Base-by-base conservation (phyloP, 495 filamentous ascomycete genomes). In the Hyaloscypha finlandica region DNA sequence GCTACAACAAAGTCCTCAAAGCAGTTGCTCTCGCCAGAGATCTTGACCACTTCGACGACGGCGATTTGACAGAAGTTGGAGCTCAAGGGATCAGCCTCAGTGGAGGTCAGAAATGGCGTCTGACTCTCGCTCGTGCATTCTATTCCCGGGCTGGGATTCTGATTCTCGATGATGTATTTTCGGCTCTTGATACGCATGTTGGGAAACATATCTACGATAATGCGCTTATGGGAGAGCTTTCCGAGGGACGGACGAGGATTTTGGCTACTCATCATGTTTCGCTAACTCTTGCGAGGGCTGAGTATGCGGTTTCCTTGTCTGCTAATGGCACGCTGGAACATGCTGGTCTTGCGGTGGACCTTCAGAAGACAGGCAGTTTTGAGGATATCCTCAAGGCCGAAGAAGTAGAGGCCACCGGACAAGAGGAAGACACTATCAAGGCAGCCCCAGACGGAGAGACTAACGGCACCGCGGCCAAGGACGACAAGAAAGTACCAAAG, bases 61-160 rank as follows among this genome's bases (percentile, higher is more conserved):
- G 89, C 39, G 90, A 93, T 70, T 74, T 84, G 39, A 90, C 90
- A 1, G 86, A 89, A 69, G 83, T 93, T 62, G 90, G 90, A 1
- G 86, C 89, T 61, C 86, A 87, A 63, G 90, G 90, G 0, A 85
- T 90, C 25, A 89, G 84, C 59, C 80, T 93, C 4, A 89, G 86
- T 11, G 90, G 90, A 59, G 90, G 90, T 0, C 90, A 93, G 71
- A 85, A 85, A 58, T 89, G 89, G 75, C 81, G 90, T 16, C 80
- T 91, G 30, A 85, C 87, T 9, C 78, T 93, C 1, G 90, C 90
- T 25, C 81, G 90, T 61, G 90, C 90, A 2, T 79, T 92, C 2
- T 93, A 92, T 69, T 91, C 89, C 51, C 76, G 82, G 9, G 84
- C 88, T 14, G 83, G 82, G 2, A 83, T 90, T 16, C 73, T 92